Evolutionary conservation across 73 alveolate species (phyloP), one percentile per base, ranked within the genome.

Genomic region (Paramecium tetraurelia): DNA sequence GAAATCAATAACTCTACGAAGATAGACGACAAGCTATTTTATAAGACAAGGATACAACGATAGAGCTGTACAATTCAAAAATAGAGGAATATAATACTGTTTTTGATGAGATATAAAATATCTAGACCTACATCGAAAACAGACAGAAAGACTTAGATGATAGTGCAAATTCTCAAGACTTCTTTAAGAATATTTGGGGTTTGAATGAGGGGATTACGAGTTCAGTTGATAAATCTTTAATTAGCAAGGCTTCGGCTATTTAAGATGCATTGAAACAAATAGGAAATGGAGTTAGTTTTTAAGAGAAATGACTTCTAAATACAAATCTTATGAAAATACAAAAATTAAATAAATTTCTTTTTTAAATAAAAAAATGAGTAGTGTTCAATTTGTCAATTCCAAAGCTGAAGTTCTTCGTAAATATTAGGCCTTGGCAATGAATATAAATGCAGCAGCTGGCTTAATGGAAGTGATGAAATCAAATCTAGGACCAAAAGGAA

Each of bases 401-500:
- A 97, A 97, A 92, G 99, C 99, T 50, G 99, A 98, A 80, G 93
- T 95, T 85, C 92, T 98, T 89, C 94, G 95, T 59, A 95, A 96
- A 92, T 95, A 95, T 38, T 94, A 97, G 71, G 99, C 99, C 58
- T 96, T 97, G 16, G 98, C 98, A 48, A 97, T 97, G 96, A 97
- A 97, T 93, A 92, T 96, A 84, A 94, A 96, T 58, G 99, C 99
- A 8, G 99, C 99, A 59, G 89, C 94, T 50, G 99, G 99, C 43
- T 96, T 97, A 63, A 96, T 95, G 92, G 98, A 95, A 93, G 99
- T 97, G 46, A 96, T 97, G 68, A 96, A 95, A 88, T 70, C 98
- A n/a, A 97, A 96, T 96, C 93, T 97, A 10, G 99, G 99, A 36
- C 99, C 99, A 92, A 96, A 94, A 93, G 99, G 99, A 36, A 97